Evolutionary conservation across 2,329 filamentous ascomycete genomes (phyloP).

Genomic region (Ceratocystis cubensis): DNA sequence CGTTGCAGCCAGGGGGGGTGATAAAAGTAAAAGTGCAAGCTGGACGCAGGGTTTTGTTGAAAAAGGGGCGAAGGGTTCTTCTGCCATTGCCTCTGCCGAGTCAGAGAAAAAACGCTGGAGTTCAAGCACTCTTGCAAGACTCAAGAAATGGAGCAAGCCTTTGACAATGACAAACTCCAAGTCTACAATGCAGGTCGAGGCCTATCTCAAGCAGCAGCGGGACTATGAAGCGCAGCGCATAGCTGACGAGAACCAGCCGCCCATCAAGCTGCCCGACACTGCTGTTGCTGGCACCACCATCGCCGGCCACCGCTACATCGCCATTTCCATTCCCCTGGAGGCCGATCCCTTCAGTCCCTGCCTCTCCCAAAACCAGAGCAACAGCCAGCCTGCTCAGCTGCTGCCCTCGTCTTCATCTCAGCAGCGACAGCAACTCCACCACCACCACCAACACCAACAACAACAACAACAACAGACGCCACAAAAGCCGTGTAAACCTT

Average conservation of each 20-base stretch:
- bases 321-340: constrained; percentile 47
- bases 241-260: constrained; percentile 23
- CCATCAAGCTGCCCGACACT: constrained; percentile 39
- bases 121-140: constrained; percentile 13
- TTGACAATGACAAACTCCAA: constrained; percentile 13
- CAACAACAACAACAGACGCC: constrained; percentile 7
- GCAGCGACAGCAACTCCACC: constrained; percentile 11
- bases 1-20: background rate
- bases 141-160: constrained; percentile 17
- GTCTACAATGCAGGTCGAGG: constrained; percentile 16
- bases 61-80: constrained; percentile 4
- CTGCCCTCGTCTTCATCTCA: background rate
- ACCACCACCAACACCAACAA: constrained; percentile 6
- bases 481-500: background rate
- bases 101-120: constrained; percentile 20
- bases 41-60: constrained; percentile 10
- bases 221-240: constrained; percentile 24
- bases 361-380: background rate
- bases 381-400: background rate
- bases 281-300: constrained; percentile 43
- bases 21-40: constrained; percentile 12
- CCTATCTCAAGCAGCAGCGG: constrained; percentile 14
- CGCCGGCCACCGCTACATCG: constrained; percentile 44
- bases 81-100: background rate
- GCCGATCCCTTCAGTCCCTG: constrained; percentile 33